These are phyloP conservation scores for Flueggea neowawraea DNA, from an alignment of 441 rosid species.

Conservation along the genomic window DNA sequence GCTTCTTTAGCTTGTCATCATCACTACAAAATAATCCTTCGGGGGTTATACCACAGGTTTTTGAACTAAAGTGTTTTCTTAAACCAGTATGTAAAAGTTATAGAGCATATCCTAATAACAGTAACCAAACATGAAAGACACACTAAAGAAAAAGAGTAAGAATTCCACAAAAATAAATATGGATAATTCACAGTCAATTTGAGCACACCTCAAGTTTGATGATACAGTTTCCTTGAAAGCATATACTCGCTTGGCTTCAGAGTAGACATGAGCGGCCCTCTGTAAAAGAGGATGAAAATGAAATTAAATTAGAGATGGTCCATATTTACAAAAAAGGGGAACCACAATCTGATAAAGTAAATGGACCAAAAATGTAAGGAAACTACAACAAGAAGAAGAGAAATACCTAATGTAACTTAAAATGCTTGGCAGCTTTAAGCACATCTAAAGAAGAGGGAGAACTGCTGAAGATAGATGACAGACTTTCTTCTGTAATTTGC, in stretches of 20 bases:
- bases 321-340: not conserved
- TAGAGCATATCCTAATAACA: too few species aligned
- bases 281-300: conserved; percentile 19
- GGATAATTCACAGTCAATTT: not conserved
- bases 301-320: not conserved
- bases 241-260: conserved; percentile 81
- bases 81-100: too few species aligned
- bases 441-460: conserved; percentile 79
- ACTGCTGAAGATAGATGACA: conserved; percentile 53
- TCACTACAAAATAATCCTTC: conserved; percentile 47
- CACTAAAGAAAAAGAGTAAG: too few species aligned
- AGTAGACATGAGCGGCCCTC: conserved; percentile 94
- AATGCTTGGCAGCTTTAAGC: conserved; percentile 70
- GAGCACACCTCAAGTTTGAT: conserved; percentile 53
- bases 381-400: not conserved
- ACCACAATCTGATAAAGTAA: too few species aligned
- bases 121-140: too few species aligned
- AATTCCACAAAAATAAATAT: not conserved
- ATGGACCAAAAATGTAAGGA: not conserved
- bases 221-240: conserved; percentile 80
- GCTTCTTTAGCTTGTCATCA: conserved; percentile 69
- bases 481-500: conserved; percentile 41
- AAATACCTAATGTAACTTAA: conserved; percentile 80
- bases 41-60: too few species aligned
- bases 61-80: too few species aligned